Percentiles rank a stretch among this genome's conserved stretches.
These are phyloP conservation scores for Rhodotorula sp. DNA, from an alignment of 1,284 basidiomycete species.

Conservation along the genomic window DNA sequence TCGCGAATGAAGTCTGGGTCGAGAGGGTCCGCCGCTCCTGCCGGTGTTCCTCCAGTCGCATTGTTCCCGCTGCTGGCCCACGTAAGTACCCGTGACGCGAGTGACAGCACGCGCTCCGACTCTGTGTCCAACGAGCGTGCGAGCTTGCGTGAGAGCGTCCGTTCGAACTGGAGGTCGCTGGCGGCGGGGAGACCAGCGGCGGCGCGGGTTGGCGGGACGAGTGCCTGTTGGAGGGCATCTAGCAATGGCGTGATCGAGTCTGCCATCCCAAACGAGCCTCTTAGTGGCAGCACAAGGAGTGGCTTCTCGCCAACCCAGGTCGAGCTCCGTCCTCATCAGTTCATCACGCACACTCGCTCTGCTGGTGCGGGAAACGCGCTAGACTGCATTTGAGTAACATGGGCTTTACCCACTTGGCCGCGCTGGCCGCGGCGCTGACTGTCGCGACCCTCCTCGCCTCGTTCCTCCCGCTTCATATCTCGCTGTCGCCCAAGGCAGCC, in stretches of 20 bases:
- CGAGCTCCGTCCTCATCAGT: background rate
- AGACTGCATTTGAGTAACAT: constrained; percentile 38
- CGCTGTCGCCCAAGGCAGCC: constrained; percentile 55
- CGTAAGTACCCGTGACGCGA: constrained; percentile 65
- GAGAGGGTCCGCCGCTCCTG: constrained; percentile 42
- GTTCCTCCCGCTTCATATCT: constrained; percentile 68
- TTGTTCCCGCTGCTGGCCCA: constrained; percentile 50
- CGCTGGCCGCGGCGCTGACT: constrained; percentile 69
- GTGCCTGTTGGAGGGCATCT: constrained; percentile 16
- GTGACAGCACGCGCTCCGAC: constrained; percentile 48
- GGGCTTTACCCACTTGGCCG: constrained; percentile 54
- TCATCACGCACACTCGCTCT: no score
- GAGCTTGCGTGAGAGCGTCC: constrained; percentile 40
- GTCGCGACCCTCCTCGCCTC: constrained; percentile 70
- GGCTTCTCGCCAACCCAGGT: background rate
- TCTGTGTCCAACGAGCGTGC: constrained; percentile 35
- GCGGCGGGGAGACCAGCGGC: constrained; percentile 35
- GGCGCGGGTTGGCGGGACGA: constrained; percentile 27
- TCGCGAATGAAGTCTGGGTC: constrained; percentile 77
- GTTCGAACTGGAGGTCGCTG: constrained; percentile 40
- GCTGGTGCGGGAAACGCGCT: background rate
- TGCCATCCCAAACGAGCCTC: background rate
- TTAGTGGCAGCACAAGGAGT: background rate
- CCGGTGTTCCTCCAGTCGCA: constrained; percentile 1
- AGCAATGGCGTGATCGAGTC: constrained; percentile 10